phyloP scores from a whole-genome alignment of 106 monocot species.

The Allium fistulosum region DNA sequence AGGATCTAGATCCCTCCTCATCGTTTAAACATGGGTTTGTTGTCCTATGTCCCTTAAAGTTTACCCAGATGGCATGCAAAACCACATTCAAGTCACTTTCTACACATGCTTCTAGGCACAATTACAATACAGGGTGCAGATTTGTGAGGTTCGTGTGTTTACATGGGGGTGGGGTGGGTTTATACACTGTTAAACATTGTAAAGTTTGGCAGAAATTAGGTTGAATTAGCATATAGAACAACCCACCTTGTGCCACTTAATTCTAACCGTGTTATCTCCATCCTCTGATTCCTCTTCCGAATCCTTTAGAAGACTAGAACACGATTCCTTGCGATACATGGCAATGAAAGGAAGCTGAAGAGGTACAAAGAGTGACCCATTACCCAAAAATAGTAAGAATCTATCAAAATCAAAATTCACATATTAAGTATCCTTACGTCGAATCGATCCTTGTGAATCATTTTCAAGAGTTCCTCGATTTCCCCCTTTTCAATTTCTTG shows the following conservation, averaged over 20 bases:
- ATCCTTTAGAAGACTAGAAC: constrained; percentile 67
- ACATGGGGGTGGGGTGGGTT: too few species aligned
- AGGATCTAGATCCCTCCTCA: too few species aligned
- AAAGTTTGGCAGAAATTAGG: too few species aligned
- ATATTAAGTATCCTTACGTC: constrained; percentile 41
- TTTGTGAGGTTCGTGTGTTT: too few species aligned
- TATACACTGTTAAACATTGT: too few species aligned
- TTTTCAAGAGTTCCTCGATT: constrained; percentile 23
- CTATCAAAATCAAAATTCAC: too few species aligned
- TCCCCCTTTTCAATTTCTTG: neutral
- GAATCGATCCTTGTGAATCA: constrained; percentile 74
- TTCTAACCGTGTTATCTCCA: constrained; percentile 24
- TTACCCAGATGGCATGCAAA: too few species aligned
- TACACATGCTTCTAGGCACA: too few species aligned
- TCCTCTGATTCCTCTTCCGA: constrained; percentile 28
- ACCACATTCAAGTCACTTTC: too few species aligned
- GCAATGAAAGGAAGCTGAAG: constrained; percentile 94
- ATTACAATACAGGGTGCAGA: too few species aligned
- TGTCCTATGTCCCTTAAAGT: too few species aligned
- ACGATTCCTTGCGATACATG: constrained; percentile 87
- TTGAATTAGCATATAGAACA: neutral
- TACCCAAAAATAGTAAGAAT: neutral
- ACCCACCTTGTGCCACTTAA: constrained; percentile 85
- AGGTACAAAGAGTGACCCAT: neutral
- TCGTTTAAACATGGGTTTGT: too few species aligned